Conservation (phyloP, 2,329 filamentous ascomycete genomes). For the Penicillium verrucosum region DNA sequence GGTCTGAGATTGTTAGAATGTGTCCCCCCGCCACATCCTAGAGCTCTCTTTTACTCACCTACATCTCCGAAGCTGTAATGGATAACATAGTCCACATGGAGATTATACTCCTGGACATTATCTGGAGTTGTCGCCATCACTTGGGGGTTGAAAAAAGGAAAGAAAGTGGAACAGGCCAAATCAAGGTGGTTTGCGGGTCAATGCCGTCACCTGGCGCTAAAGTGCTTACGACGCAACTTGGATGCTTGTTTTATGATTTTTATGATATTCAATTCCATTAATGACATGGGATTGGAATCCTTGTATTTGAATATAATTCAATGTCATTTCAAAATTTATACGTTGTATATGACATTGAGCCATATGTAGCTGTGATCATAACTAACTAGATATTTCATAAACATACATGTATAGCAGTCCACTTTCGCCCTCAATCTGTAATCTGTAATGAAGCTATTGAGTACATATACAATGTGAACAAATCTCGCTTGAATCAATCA, state of each 20-base stretch:
- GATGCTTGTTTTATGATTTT: background rate
- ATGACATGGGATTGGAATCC: background rate
- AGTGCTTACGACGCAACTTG: slow-evolving; percentile 7
- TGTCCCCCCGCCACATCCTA: background rate
- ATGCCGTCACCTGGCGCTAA: slow-evolving; percentile 20
- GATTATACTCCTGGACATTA: slow-evolving; percentile 48
- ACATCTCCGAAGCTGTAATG: slow-evolving; percentile 69
- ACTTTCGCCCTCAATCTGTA: background rate
- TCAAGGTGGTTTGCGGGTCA: slow-evolving; percentile 7
- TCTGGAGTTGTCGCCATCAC: slow-evolving; percentile 31
- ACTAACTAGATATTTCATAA: background rate
- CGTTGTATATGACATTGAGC: background rate
- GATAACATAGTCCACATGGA: slow-evolving; percentile 86
- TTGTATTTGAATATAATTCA: background rate
- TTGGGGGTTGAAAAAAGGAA: background rate
- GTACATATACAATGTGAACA: background rate
- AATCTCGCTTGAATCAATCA: background rate
- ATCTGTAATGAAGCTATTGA: background rate
- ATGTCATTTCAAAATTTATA: background rate
- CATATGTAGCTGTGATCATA: background rate
- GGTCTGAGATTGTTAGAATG: slow-evolving; percentile 50
- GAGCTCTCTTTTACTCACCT: slow-evolving; percentile 46
- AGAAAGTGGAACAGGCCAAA: slow-evolving; percentile 5
- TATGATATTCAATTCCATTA: background rate
- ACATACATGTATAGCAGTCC: background rate